Conservation (phyloP, 2,329 filamentous ascomycete species). For the Beauveria brongniartii region DNA sequence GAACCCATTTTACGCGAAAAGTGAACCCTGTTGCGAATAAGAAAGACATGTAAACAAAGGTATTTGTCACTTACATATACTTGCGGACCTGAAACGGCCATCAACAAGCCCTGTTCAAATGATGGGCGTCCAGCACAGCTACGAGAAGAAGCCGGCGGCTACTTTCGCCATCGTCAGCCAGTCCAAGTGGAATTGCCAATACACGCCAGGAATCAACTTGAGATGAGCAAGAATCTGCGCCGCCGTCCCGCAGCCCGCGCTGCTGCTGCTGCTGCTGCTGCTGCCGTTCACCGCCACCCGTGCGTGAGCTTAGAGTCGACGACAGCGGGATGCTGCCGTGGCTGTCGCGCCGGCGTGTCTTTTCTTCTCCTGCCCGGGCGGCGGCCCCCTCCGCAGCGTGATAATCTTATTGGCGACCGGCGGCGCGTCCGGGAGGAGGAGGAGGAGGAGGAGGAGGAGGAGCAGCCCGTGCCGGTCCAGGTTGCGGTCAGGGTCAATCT, state of each 20-base stretch:
- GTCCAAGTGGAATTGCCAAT: slow-evolving; percentile 1
- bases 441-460: too few relatives aligned
- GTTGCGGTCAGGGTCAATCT: slow-evolving; percentile 10
- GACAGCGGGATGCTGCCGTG: slow-evolving; percentile 1
- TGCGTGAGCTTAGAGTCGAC: slow-evolving; percentile 11
- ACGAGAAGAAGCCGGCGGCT: not conserved
- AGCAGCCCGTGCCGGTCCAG: slow-evolving; percentile 11
- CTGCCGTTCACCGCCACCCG: not conserved
- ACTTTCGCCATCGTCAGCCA: not conserved
- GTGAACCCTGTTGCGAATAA: not conserved
- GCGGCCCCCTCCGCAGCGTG: not conserved
- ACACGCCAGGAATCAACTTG: slow-evolving; percentile 11
- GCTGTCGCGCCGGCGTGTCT: not conserved
- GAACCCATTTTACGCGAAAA: not conserved
- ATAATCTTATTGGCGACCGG: slow-evolving; percentile 11
- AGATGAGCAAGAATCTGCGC: slow-evolving; percentile 12
- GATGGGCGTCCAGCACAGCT: too few relatives aligned
- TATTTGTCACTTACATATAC: not conserved
- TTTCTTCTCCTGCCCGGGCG: not conserved
- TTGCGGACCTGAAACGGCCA: too few relatives aligned
- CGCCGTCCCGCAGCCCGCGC: slow-evolving; percentile 11
- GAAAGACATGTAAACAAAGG: not conserved
- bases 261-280: not conserved
- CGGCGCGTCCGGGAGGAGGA: not conserved
- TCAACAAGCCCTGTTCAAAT: too few relatives aligned